Evolutionary conservation across 2,329 filamentous ascomycete species (phyloP).

Genomic region (Cladosporium sp.): DNA sequence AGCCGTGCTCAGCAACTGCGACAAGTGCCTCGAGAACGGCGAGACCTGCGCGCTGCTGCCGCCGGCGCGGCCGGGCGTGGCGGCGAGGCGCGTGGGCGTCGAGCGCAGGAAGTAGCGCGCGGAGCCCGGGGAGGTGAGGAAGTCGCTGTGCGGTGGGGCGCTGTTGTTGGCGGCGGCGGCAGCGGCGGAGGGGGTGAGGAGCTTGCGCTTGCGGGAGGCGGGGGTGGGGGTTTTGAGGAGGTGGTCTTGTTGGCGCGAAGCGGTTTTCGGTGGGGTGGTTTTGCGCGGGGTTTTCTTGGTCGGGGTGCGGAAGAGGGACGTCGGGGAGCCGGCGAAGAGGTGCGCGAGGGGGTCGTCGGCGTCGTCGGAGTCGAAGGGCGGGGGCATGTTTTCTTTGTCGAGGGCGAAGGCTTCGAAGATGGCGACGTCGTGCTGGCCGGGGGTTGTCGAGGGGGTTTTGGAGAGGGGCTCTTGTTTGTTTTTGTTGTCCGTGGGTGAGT

Average conservation of each 20-base stretch:
- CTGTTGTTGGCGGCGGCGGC: conserved; percentile 19
- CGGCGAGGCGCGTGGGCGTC: conserved; percentile 32
- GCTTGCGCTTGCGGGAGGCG: conserved; percentile 30
- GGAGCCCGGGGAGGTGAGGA: conserved; percentile 29
- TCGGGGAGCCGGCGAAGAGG: conserved; percentile 59
- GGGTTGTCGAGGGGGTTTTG: conserved; percentile 1
- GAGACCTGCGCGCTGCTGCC: conserved; percentile 36
- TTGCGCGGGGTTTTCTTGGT: conserved; percentile 47
- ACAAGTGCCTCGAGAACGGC: conserved; percentile 58
- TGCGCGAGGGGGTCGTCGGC: conserved; percentile 46
- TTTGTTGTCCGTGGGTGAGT: conserved; percentile 10
- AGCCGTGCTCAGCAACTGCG: conserved; percentile 51
- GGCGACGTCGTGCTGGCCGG: conserved; percentile 18
- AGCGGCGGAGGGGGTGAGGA: conserved; percentile 25
- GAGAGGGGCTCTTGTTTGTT: neutral
- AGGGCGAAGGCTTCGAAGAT: conserved; percentile 34
- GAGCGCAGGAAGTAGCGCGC: conserved; percentile 34
- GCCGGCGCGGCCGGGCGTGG: conserved; percentile 24
- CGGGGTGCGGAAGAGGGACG: conserved; percentile 51
- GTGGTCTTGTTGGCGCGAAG: conserved; percentile 27
- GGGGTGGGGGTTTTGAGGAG: conserved; percentile 42
- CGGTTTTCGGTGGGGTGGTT: conserved; percentile 52
- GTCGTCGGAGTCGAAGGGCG: conserved; percentile 36
- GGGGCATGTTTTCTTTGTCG: conserved; percentile 54
- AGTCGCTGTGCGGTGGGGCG: conserved; percentile 23